A percentile compares a stretch with the other conserved stretches of the same genome.
Evolutionary conservation across 306 rosid species (phyloP).

Genomic region (Arachis stenosperma): DNA sequence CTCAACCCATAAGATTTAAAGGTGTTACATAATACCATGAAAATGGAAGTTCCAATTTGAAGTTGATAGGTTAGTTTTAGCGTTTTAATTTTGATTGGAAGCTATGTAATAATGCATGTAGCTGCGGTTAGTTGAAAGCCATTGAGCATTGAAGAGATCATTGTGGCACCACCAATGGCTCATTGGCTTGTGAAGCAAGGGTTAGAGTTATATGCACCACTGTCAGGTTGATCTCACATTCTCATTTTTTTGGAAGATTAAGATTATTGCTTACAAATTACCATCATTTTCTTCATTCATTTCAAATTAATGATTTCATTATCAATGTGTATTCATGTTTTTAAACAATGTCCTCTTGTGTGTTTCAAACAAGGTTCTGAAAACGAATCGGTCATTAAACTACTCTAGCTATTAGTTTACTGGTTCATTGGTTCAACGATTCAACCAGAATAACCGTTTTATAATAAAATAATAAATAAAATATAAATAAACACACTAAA

Average conservation of each 20-base stretch:
- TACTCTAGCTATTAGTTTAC: too few species aligned
- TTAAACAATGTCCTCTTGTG: not conserved
- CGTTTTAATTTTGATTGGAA: too few species aligned
- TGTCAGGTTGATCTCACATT: slow-evolving; percentile 71
- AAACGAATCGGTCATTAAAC: too few species aligned
- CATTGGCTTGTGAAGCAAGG: slow-evolving; percentile 71
- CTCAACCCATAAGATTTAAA: slow-evolving; percentile 67
- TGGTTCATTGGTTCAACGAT: too few species aligned
- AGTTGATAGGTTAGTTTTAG: not conserved
- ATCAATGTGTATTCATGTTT: too few species aligned
- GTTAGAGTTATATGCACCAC: slow-evolving; percentile 74
- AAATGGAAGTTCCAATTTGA: not conserved
- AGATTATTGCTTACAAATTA: slow-evolving; percentile 45
- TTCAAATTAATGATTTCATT: not conserved
- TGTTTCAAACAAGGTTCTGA: slow-evolving; percentile 15
- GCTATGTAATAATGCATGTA: slow-evolving; percentile 5
- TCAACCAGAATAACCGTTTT: too few species aligned
- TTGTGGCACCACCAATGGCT: slow-evolving; percentile 81
- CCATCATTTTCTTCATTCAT: not conserved
- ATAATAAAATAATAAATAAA: too few species aligned
- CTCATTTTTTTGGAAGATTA: slow-evolving; percentile 69
- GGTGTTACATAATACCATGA: slow-evolving; percentile 41
- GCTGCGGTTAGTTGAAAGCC: slow-evolving; percentile 74
- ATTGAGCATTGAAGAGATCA: slow-evolving; percentile 63
- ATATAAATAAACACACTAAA: too few species aligned